Evolutionary conservation across 306 rosid genomes (phyloP).

Genomic region (Glycine tomentella): DNA sequence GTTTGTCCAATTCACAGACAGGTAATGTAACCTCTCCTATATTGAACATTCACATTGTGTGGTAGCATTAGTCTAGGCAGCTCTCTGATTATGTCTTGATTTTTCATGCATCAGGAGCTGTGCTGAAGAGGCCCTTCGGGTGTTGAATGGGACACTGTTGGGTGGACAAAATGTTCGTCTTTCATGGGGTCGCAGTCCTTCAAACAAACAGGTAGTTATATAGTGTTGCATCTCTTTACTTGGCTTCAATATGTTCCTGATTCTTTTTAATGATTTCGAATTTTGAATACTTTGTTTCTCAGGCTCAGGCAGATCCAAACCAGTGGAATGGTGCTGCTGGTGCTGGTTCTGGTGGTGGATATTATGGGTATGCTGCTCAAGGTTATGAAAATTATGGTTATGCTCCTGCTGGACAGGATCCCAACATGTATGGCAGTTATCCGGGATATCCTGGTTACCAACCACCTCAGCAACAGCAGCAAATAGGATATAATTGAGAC

Average conservation of each 20-base stretch:
- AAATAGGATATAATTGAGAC: conserved; percentile 73
- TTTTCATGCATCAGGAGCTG: conserved; percentile 64
- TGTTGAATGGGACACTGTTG: conserved; percentile 68
- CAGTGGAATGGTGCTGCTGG: conserved; percentile 61
- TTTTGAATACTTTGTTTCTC: conserved; percentile 35
- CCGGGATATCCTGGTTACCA: conserved; percentile 80
- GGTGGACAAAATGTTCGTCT: conserved; percentile 95
- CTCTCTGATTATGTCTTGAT: not conserved
- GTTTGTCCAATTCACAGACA: conserved; percentile 91
- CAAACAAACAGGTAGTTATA: conserved; percentile 83
- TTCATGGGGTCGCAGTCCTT: conserved; percentile 98
- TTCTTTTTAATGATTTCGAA: conserved; percentile 1
- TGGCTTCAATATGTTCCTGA: not conserved
- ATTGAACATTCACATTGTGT: not conserved
- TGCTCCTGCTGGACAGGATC: conserved; percentile 83
- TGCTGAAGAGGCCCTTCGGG: conserved; percentile 86
- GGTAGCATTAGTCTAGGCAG: not conserved
- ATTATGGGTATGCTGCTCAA: conserved; percentile 78
- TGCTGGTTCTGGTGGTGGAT: conserved; percentile 53
- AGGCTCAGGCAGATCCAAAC: conserved; percentile 73
- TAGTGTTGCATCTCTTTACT: not conserved
- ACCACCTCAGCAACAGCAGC: conserved; percentile 84
- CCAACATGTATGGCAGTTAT: conserved; percentile 79
- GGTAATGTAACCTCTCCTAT: conserved; percentile 51
- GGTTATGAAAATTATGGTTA: conserved; percentile 88